A percentile compares a stretch with the other conserved stretches of the same genome.
These are phyloP conservation scores for Gyromitra esculenta DNA, from an alignment of 2,329 filamentous ascomycete genomes.

Conservation along the genomic window DNA sequence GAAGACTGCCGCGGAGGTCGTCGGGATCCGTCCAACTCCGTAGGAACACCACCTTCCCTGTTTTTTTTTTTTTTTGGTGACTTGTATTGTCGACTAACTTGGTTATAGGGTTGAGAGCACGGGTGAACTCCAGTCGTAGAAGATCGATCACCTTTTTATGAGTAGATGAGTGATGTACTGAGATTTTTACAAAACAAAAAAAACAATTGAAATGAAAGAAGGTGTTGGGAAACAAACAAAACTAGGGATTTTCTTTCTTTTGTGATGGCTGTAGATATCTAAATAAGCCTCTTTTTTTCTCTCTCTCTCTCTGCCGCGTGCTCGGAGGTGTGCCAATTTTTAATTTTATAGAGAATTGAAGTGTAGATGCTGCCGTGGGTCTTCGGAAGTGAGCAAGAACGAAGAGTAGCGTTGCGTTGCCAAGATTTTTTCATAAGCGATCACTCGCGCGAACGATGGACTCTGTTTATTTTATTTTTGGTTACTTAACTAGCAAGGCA, in stretches of 20 bases:
- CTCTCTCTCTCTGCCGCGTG: neutral
- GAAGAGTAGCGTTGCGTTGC: neutral
- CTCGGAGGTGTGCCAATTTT: too few species aligned
- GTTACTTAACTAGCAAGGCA: too few species aligned
- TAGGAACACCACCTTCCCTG: slow-evolving; percentile 57
- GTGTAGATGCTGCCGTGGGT: too few species aligned
- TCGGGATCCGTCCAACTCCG: slow-evolving; percentile 58
- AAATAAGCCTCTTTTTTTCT: slow-evolving; percentile 4
- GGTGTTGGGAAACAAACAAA: neutral
- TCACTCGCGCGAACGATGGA: neutral
- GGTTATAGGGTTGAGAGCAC: slow-evolving; percentile 50
- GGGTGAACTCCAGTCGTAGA: slow-evolving; percentile 54
- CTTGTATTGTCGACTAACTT: neutral
- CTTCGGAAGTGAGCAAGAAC: too few species aligned
- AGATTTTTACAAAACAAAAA: too few species aligned
- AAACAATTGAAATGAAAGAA: neutral
- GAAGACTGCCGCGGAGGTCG: slow-evolving; percentile 62
- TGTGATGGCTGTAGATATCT: slow-evolving; percentile 29
- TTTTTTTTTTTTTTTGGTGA: slow-evolving; percentile 18
- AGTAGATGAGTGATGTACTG: neutral
- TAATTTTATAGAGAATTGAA: too few species aligned
- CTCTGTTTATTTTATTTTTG: too few species aligned
- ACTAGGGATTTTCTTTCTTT: neutral
- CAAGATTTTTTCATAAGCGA: neutral
- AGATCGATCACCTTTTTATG: neutral